A percentile compares a stretch with the other conserved stretches of the same genome.
These are phyloP conservation scores for Fusarium veterinarium DNA, from an alignment of 2,329 filamentous ascomycete genomes.

Conservation along the genomic window DNA sequence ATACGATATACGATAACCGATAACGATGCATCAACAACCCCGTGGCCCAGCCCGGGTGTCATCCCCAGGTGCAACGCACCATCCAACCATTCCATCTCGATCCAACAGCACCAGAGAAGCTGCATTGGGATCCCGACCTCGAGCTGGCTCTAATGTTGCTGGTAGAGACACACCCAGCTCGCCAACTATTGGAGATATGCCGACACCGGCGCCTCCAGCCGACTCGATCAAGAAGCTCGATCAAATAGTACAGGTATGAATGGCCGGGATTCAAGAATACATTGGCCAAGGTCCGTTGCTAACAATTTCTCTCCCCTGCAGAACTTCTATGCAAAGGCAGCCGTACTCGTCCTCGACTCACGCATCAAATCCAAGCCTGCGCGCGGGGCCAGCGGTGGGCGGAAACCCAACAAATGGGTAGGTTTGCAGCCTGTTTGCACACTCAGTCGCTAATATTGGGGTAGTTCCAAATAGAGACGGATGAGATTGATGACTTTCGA, in stretches of 20 bases:
- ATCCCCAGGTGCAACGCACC: slow-evolving; percentile 77
- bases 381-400: slow-evolving; percentile 52
- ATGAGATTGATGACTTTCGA: slow-evolving; percentile 88
- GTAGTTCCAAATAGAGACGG: slow-evolving; percentile 94
- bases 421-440: slow-evolving; percentile 47
- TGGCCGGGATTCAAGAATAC: background rate
- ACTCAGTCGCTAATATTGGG: slow-evolving; percentile 24
- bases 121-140: slow-evolving; percentile 53
- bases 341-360: slow-evolving; percentile 84
- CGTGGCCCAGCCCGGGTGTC: slow-evolving; percentile 78
- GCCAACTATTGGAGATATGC: slow-evolving; percentile 60
- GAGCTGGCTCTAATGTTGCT: slow-evolving; percentile 57
- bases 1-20: slow-evolving; percentile 6
- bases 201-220: slow-evolving; percentile 63
- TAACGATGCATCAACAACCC: slow-evolving; percentile 87
- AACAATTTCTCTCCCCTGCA: slow-evolving; percentile 52
- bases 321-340: slow-evolving; percentile 93
- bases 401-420: slow-evolving; percentile 89
- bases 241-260: slow-evolving; percentile 86
- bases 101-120: slow-evolving; percentile 80
- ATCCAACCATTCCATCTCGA: slow-evolving; percentile 74
- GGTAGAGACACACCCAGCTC: slow-evolving; percentile 57
- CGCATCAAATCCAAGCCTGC: slow-evolving; percentile 75
- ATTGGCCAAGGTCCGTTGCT: slow-evolving; percentile 3
- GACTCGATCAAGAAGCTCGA: slow-evolving; percentile 85